These are phyloP conservation scores for Uromyces viciae-fabae DNA, from an alignment of 1,284 basidiomycete species.

Conservation along the genomic window DNA sequence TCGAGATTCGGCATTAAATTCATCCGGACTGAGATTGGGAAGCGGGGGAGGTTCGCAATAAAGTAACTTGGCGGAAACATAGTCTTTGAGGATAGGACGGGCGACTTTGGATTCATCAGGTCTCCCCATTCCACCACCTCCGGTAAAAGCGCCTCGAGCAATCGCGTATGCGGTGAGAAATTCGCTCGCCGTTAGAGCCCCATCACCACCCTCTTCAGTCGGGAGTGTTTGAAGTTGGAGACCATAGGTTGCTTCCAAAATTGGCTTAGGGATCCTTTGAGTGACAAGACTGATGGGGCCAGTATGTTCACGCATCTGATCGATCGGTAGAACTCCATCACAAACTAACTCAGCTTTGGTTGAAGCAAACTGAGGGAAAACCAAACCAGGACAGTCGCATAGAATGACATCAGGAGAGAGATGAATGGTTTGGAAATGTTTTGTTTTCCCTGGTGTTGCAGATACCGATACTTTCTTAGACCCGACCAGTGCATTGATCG, in stretches of 20 bases:
- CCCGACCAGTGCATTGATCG: slow-evolving; percentile 63
- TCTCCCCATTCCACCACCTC: slow-evolving; percentile 79
- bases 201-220: slow-evolving; percentile 80
- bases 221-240: slow-evolving; percentile 68
- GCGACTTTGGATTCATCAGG: slow-evolving; percentile 94
- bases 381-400: slow-evolving; percentile 98
- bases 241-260: slow-evolving; percentile 88
- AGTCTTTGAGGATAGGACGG: slow-evolving; percentile 92
- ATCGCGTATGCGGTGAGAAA: slow-evolving; percentile 85
- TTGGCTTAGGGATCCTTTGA: slow-evolving; percentile 72
- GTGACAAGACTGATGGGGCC: slow-evolving; percentile 79
- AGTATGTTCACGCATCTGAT: slow-evolving; percentile 92
- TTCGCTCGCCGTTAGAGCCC: slow-evolving; percentile 72
- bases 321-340: slow-evolving; percentile 94
- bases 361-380: slow-evolving; percentile 96
- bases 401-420: slow-evolving; percentile 80
- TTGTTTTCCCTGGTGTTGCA: slow-evolving; percentile 95
- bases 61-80: slow-evolving; percentile 88
- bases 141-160: slow-evolving; percentile 82
- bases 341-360: slow-evolving; percentile 93
- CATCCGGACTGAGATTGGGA: slow-evolving; percentile 62
- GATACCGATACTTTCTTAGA: slow-evolving; percentile 94
- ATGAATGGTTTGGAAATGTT: slow-evolving; percentile 97
- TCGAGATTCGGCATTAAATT: slow-evolving; percentile 74
- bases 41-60: slow-evolving; percentile 83